Evolutionary conservation across 208 protist species (phyloP).

Genomic region (Balamuthia mandrillaris): DNA sequence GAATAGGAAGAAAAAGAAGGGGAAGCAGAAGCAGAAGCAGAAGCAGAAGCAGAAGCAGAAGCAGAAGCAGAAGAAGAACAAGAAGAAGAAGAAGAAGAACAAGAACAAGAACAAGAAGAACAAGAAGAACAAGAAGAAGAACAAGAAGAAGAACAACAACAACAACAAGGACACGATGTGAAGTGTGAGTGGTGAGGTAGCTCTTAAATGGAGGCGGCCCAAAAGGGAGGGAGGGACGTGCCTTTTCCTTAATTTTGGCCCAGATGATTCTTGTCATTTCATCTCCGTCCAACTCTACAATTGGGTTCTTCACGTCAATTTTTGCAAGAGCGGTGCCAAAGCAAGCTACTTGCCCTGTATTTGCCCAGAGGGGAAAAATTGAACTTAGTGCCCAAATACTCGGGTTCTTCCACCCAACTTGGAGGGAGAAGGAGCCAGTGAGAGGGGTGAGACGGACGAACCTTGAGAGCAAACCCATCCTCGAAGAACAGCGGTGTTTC

Average conservation of each 20-base stretch:
- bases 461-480: no score
- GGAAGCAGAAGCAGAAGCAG: background rate
- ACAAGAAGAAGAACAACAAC: background rate
- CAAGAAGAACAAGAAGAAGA: background rate
- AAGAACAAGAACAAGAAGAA: background rate
- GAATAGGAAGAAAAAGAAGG: background rate
- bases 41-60: background rate
- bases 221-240: background rate
- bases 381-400: no score
- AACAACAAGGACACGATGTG: background rate
- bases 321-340: no score
- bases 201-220: background rate
- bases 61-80: background rate
- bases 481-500: no score
- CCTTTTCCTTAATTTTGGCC: slow-evolving; percentile 89
- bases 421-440: no score
- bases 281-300: slow-evolving; percentile 93
- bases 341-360: no score
- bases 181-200: background rate
- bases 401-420: no score
- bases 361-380: no score
- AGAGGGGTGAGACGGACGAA: no score
- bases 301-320: slow-evolving; percentile 20
- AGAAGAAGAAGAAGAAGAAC: background rate
- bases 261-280: slow-evolving; percentile 97